Conservation (phyloP, 2,329 filamentous ascomycete species). For the Orbilia ellipsospora region DNA sequence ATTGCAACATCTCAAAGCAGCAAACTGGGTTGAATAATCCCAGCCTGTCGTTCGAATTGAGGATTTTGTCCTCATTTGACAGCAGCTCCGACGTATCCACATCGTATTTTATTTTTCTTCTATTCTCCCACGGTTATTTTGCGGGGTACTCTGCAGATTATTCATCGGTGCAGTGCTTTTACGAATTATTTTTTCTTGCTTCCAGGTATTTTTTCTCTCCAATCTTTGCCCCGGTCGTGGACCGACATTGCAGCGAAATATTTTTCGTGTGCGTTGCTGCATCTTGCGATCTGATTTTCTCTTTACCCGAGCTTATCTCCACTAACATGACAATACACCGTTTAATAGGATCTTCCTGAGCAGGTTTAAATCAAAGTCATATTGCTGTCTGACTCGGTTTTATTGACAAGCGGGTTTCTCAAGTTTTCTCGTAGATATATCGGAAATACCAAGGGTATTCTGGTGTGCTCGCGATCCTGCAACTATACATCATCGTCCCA, state of each 20-base stretch:
- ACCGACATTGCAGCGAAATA: slow-evolving; percentile 16
- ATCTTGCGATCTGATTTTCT: slow-evolving; percentile 24
- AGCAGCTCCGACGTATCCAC: not conserved
- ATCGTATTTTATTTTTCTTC: slow-evolving; percentile 18
- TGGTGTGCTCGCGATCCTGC: slow-evolving; percentile 40
- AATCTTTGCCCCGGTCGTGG: slow-evolving; percentile 14
- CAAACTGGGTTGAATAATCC: slow-evolving; percentile 19
- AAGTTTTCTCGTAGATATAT: slow-evolving; percentile 19
- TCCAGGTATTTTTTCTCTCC: slow-evolving; percentile 10
- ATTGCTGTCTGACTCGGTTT: slow-evolving; percentile 8
- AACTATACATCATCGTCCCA: slow-evolving; percentile 55
- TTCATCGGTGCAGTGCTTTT: slow-evolving; percentile 10
- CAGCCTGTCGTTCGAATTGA: slow-evolving; percentile 31
- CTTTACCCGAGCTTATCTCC: slow-evolving; percentile 52
- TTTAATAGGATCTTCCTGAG: slow-evolving; percentile 24
- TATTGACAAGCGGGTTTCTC: slow-evolving; percentile 34
- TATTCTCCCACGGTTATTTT: slow-evolving; percentile 14
- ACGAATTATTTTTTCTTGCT: slow-evolving; percentile 18
- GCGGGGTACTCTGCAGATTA: slow-evolving; percentile 34
- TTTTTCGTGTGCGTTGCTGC: slow-evolving; percentile 19
- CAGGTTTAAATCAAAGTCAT: slow-evolving; percentile 15
- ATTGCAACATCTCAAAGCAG: slow-evolving; percentile 26
- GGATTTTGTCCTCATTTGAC: slow-evolving; percentile 25
- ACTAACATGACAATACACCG: slow-evolving; percentile 37
- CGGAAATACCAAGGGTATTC: slow-evolving; percentile 12